phyloP scores from a whole-genome alignment of 2,329 filamentous ascomycete genomes.

The Fusarium succisae region DNA sequence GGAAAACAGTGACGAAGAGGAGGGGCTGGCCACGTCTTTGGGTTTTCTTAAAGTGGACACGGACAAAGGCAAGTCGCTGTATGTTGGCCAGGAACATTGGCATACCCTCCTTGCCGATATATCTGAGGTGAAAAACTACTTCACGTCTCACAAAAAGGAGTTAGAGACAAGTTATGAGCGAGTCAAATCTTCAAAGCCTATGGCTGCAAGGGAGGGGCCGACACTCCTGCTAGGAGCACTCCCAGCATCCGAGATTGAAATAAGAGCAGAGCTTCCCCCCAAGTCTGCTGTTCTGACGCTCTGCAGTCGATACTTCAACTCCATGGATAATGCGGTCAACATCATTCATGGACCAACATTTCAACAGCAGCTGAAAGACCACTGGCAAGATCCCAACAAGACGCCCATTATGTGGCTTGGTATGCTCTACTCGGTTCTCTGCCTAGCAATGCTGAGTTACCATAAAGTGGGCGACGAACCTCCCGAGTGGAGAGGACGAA shows the following conservation, averaged over 20 bases:
- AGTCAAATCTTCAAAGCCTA: constrained; percentile 74
- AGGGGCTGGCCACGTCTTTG: constrained; percentile 74
- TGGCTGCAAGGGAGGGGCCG: constrained; percentile 69
- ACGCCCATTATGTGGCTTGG: constrained; percentile 82
- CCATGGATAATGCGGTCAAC: constrained; percentile 73
- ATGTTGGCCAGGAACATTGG: constrained; percentile 87
- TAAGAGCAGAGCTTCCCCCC: constrained; percentile 81
- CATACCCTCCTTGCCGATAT: constrained; percentile 83
- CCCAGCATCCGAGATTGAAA: constrained; percentile 76
- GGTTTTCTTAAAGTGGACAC: constrained; percentile 84
- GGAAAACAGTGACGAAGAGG: constrained; percentile 76
- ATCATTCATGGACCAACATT: constrained; percentile 88
- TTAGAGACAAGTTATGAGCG: constrained; percentile 83
- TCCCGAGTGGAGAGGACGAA: constrained; percentile 76
- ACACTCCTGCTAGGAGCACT: constrained; percentile 82
- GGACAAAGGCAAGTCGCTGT: constrained; percentile 81
- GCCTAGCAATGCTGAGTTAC: constrained; percentile 81
- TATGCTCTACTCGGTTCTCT: constrained; percentile 79
- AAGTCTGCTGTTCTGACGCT: constrained; percentile 86
- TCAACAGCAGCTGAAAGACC: constrained; percentile 71
- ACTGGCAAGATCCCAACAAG: constrained; percentile 78
- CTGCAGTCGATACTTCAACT: constrained; percentile 91
- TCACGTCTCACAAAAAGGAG: constrained; percentile 85
- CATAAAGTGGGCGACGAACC: constrained; percentile 83
- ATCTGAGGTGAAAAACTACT: constrained; percentile 93